A percentile compares a stretch with the other conserved stretches of the same genome.
Evolutionary conservation across 164 flowering plant species (phyloP).

Genomic region (Euptelea pleiosperma): DNA sequence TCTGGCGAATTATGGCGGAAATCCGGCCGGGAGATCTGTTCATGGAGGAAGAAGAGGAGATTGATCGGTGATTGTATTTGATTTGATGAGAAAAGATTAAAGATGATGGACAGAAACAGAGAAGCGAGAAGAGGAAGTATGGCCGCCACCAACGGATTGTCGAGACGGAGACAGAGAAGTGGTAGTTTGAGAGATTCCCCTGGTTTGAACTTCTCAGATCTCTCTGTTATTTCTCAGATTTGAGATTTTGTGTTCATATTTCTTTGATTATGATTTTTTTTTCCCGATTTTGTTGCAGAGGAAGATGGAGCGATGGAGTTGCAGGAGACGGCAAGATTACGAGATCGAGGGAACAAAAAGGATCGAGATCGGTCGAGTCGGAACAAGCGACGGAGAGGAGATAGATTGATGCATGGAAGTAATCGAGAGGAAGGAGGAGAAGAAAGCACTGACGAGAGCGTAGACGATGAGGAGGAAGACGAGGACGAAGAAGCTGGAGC

Average conservation of each 20-base stretch:
- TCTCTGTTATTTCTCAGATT: neutral
- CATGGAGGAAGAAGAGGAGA: neutral
- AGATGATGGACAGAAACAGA: constrained; percentile 75
- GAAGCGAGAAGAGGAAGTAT: constrained; percentile 62
- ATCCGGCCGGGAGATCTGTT: constrained; percentile 10
- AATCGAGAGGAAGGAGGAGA: constrained; percentile 62
- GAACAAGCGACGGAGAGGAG: constrained; percentile 65
- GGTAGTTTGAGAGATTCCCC: constrained; percentile 81
- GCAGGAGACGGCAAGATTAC: constrained; percentile 67
- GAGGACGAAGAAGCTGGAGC: constrained; percentile 60
- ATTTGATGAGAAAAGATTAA: constrained; percentile 9
- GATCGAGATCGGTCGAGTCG: constrained; percentile 56
- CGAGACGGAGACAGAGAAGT: constrained; percentile 67
- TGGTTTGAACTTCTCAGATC: constrained; percentile 37
- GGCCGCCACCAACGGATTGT: constrained; percentile 59
- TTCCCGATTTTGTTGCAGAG: constrained; percentile 45
- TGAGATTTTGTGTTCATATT: neutral
- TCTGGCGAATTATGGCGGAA: constrained; percentile 14
- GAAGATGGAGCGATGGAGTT: constrained; percentile 76
- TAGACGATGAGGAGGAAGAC: constrained; percentile 75
- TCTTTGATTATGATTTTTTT: constrained; percentile 8
- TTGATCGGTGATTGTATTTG: constrained; percentile 8
- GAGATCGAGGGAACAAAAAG: constrained; percentile 43
- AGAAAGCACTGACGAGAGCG: constrained; percentile 74
- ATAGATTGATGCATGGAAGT: constrained; percentile 50